phyloP scores from a whole-genome alignment of 2,329 filamentous ascomycete genomes.

The Grosmannia penicillata region DNA sequence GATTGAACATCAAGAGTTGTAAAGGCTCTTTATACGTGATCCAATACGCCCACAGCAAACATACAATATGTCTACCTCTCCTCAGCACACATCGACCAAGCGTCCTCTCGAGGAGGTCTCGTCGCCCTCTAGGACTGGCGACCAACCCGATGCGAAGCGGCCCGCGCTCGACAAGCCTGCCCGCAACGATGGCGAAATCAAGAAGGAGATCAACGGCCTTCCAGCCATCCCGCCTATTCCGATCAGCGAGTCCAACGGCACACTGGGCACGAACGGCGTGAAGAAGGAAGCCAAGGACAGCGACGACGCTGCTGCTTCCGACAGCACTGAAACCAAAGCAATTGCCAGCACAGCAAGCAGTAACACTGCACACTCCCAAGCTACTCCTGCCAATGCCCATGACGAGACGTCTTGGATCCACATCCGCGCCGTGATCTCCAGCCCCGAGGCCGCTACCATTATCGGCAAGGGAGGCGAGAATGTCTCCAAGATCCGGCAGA shows the following conservation, averaged over 20 bases:
- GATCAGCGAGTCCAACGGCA: constrained; percentile 30
- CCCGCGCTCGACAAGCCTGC: constrained; percentile 87
- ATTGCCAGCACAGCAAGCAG: constrained; percentile 23
- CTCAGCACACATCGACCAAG: constrained; percentile 57
- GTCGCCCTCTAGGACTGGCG: constrained; percentile 77
- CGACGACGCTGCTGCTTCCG: constrained; percentile 56
- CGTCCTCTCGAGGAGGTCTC: constrained; percentile 94
- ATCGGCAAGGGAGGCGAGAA: constrained; percentile 99
- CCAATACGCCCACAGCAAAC: background rate
- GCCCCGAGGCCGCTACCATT: constrained; percentile 90
- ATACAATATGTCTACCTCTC: constrained; percentile 54
- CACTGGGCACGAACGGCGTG: constrained; percentile 33
- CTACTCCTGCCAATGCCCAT: constrained; percentile 42
- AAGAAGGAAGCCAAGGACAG: constrained; percentile 38
- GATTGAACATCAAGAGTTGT: too few species aligned
- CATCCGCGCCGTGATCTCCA: constrained; percentile 91
- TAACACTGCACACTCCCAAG: constrained; percentile 24
- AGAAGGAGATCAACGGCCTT: constrained; percentile 23
- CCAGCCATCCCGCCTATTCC: constrained; percentile 14
- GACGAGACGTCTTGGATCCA: constrained; percentile 97
- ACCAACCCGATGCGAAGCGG: constrained; percentile 94
- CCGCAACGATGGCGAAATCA: constrained; percentile 48
- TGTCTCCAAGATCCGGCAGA: constrained; percentile 86
- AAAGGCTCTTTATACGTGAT: too few species aligned
- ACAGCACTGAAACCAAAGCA: constrained; percentile 42